Evolutionary conservation across 2,329 filamentous ascomycete genomes (phyloP).

Genomic region (Epichloe gansuensis): DNA sequence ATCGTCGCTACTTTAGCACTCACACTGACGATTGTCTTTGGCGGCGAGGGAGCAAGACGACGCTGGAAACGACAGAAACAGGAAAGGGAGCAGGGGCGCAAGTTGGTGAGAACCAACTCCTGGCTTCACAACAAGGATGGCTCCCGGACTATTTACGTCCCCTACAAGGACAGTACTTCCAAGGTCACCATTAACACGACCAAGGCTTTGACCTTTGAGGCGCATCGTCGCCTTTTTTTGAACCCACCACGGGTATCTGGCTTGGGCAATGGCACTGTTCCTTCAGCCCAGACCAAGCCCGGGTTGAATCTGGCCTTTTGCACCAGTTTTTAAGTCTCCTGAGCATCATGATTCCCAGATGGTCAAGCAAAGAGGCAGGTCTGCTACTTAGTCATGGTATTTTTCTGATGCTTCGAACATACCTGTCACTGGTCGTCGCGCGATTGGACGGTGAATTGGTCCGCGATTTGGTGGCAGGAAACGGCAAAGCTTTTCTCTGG

Average conservation of each 20-base stretch:
- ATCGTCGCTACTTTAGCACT: slow-evolving; percentile 68
- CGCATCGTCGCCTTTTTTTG: slow-evolving; percentile 83
- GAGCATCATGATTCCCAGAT: slow-evolving; percentile 94
- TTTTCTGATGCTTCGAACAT: slow-evolving; percentile 85
- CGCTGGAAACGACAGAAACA: slow-evolving; percentile 63
- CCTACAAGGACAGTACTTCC: slow-evolving; percentile 75
- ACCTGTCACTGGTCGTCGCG: slow-evolving; percentile 85
- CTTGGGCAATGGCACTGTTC: slow-evolving; percentile 61
- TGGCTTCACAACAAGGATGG: slow-evolving; percentile 91
- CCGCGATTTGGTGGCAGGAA: slow-evolving; percentile 86
- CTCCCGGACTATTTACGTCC: slow-evolving; percentile 87
- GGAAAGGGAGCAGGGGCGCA: slow-evolving; percentile 72
- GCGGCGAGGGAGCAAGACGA: slow-evolving; percentile 65
- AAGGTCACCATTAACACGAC: slow-evolving; percentile 87
- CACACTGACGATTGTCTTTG: slow-evolving; percentile 63
- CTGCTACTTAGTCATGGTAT: slow-evolving; percentile 77
- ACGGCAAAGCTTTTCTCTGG: slow-evolving; percentile 77
- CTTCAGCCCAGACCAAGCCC: slow-evolving; percentile 81
- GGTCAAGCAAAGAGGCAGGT: slow-evolving; percentile 91
- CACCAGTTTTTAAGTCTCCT: slow-evolving; percentile 94
- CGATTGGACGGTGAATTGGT: slow-evolving; percentile 93
- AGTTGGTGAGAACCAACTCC: slow-evolving; percentile 80
- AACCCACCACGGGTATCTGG: slow-evolving; percentile 79
- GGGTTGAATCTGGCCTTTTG: slow-evolving; percentile 91
- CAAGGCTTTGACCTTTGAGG: slow-evolving; percentile 90